These are phyloP conservation scores for Colletotrichum filicis DNA, from an alignment of 2,329 filamentous ascomycete species.

Conservation along the genomic window DNA sequence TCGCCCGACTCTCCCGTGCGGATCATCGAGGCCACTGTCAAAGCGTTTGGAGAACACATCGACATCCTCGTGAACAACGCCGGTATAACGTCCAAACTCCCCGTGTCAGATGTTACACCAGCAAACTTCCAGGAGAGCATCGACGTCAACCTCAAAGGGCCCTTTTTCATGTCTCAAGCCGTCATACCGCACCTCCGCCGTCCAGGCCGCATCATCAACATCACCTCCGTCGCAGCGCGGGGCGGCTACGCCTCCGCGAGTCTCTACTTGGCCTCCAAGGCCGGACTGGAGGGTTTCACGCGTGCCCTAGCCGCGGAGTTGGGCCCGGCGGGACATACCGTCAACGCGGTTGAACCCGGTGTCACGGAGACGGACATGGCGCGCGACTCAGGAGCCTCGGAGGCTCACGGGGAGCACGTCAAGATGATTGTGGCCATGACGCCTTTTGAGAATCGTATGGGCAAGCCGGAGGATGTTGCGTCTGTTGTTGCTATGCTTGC, in stretches of 20 bases:
- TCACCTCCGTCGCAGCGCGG: slow-evolving; percentile 19
- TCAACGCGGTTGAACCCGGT: slow-evolving; percentile 16
- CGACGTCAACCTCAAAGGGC: slow-evolving; percentile 12
- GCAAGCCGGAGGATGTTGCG: slow-evolving; percentile 16
- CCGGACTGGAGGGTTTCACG: slow-evolving; percentile 18
- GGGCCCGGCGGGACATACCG: slow-evolving; percentile 16
- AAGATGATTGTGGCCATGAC: slow-evolving; percentile 6
- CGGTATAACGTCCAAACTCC: neutral
- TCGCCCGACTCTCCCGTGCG: neutral
- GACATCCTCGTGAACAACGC: slow-evolving; percentile 30
- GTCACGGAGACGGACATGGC: slow-evolving; percentile 19
- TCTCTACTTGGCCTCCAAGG: slow-evolving; percentile 13
- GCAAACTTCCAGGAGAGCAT: neutral
- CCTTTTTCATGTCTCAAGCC: slow-evolving; percentile 18
- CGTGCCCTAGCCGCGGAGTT: slow-evolving; percentile 13
- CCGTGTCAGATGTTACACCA: neutral
- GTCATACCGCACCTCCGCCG: slow-evolving; percentile 2
- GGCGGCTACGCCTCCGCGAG: slow-evolving; percentile 1
- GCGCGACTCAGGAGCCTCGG: neutral
- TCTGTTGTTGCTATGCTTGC: slow-evolving; percentile 13
- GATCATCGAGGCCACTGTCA: neutral
- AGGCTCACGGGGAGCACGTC: neutral
- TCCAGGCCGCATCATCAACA: slow-evolving; percentile 20
- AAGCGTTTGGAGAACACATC: neutral
- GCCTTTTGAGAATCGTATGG: slow-evolving; percentile 18